phyloP scores from a whole-genome alignment of 2,329 filamentous ascomycete genomes.

The Bipolaris cookei region DNA sequence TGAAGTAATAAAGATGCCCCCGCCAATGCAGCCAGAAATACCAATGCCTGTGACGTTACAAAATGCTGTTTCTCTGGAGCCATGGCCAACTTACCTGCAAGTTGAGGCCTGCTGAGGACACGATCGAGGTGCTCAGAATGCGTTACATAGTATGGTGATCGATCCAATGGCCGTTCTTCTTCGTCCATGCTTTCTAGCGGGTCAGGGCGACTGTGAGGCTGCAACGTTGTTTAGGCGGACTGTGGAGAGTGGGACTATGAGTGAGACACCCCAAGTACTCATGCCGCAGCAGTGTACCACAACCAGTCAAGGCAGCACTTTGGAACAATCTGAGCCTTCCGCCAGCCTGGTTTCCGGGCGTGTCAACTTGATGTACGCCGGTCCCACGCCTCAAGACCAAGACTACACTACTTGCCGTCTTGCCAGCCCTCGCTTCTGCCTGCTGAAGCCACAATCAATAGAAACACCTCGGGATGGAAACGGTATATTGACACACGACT shows the following conservation, averaged over 20 bases:
- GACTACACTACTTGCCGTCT: not conserved
- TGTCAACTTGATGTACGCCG: not conserved
- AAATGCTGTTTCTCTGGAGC: not conserved
- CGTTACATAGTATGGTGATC: slow-evolving; percentile 26
- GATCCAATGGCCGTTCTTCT: slow-evolving; percentile 23
- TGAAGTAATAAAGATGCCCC: slow-evolving; percentile 27
- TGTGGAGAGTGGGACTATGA: not conserved
- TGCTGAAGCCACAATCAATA: slow-evolving; percentile 1
- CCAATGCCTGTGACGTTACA: slow-evolving; percentile 25
- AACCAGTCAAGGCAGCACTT: not conserved
- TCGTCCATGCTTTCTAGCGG: slow-evolving; percentile 5
- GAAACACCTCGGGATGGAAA: not conserved
- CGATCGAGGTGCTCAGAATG: slow-evolving; percentile 32
- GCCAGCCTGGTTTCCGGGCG: not conserved
- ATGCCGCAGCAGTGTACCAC: not conserved
- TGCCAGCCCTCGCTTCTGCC: not conserved
- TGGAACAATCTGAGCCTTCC: not conserved
- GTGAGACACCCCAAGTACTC: not conserved
- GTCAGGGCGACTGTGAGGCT: not conserved
- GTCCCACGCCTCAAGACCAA: not conserved
- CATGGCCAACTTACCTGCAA: slow-evolving; percentile 22
- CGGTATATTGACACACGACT: slow-evolving; percentile 4
- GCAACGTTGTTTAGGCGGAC: not conserved
- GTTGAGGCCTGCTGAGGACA: slow-evolving; percentile 27
- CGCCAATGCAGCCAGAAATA: slow-evolving; percentile 31